Base-by-base conservation (phyloP, 2,329 filamentous ascomycete genomes). In the Claviceps digitariae region DNA sequence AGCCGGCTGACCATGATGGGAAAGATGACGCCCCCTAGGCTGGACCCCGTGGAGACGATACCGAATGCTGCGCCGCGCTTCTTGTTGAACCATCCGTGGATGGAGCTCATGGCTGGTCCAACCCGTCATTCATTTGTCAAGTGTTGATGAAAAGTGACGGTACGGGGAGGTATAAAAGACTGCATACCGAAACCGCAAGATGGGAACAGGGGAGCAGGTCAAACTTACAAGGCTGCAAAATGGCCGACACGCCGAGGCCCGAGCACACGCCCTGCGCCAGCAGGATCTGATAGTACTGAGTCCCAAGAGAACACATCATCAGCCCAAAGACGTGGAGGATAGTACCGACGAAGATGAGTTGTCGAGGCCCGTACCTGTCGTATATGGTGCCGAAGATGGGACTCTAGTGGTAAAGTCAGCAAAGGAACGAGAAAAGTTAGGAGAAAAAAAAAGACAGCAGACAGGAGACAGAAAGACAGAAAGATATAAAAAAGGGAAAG, bases 361-460 rank as follows among this genome's bases (percentile, higher is more conserved):
- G 73, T 44, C 73, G 71, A 0, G 81, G 78, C 0, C 82, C 82
- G 57, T 79, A 76, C 55, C 72, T 76, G 60, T 86, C 82, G 59
- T 75, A 83, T 1, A 82, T 54, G 10, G 45, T 72, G 74, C 83
- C 83, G 34, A 79, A 73, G 27, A 84, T 59, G 0, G 79, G 78
- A 0, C 80, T 79, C 52, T 53, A 9, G 20, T 20, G 25, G 3
- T 6, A 31, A 13, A 17, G 25, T 47, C 45, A 47, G 15, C 4
- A 38, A 38, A n/a, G 15, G 15, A 38, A 47, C 3, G 2, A 6
- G 3, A 29, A 47, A 15, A 29, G 15, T 2, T 17, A 38, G 2
- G 2, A 38, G 6, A n/a, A 4, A 17, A 38, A 17, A 38, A 5
- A 7, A 38, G 17, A n/a, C 36, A 7, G 12, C 4, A 36, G 10